Percentiles rank a stretch among this genome's conserved stretches.
phyloP scores from a whole-genome alignment of 1,284 basidiomycete genomes.

The Hypsizygus ulmarius region DNA sequence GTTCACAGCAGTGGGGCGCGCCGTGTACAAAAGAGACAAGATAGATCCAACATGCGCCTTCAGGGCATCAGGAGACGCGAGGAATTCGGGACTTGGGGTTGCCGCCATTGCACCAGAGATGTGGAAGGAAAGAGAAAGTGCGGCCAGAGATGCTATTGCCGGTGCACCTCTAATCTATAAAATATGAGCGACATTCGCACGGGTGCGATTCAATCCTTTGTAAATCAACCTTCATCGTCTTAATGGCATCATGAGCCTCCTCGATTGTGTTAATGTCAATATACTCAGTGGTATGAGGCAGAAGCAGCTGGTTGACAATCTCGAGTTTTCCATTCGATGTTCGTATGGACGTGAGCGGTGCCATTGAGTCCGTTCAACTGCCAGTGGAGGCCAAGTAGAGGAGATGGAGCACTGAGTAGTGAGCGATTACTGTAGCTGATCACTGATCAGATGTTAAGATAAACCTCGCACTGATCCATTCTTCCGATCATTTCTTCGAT shows the following conservation, averaged over 20 bases:
- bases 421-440: background rate
- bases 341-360: constrained; percentile 59
- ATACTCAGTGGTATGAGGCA: constrained; percentile 80
- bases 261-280: constrained; percentile 69
- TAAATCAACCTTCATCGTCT: constrained; percentile 78
- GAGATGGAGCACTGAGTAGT: background rate
- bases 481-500: background rate
- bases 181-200: constrained; percentile 7
- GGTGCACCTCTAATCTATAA: constrained; percentile 85
- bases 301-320: constrained; percentile 82
- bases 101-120: constrained; percentile 46
- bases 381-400: background rate
- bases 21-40: constrained; percentile 74
- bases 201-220: constrained; percentile 1
- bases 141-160: constrained; percentile 89
- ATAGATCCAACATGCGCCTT: constrained; percentile 52
- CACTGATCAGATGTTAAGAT: constrained; percentile 1
- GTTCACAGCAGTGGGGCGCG: constrained; percentile 94
- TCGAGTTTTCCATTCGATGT: constrained; percentile 66
- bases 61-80: constrained; percentile 49
- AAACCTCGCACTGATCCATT: background rate
- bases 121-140: constrained; percentile 72
- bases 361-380: constrained; percentile 18
- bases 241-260: constrained; percentile 88
- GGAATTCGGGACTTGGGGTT: constrained; percentile 45